phyloP scores from a whole-genome alignment of 805 yeast species.

The Teunomyces gatunensis region DNA sequence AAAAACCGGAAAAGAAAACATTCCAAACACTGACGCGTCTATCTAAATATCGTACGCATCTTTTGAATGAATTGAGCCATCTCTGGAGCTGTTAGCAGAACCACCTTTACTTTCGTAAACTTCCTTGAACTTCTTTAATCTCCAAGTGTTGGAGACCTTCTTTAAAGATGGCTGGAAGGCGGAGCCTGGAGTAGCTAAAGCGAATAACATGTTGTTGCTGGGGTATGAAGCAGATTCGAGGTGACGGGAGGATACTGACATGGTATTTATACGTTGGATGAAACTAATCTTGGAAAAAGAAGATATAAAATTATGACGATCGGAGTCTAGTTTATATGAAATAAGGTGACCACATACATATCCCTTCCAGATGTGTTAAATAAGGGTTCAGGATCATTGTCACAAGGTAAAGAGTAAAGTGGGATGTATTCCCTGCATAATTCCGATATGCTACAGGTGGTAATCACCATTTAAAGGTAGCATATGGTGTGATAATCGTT shows the following conservation, averaged over 20 bases:
- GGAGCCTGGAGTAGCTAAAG: conserved; percentile 36
- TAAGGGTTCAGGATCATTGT: background rate
- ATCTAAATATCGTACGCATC: background rate
- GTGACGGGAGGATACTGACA: background rate
- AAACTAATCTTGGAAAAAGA: background rate
- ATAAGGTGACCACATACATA: conserved; percentile 1
- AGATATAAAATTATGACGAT: conserved; percentile 1
- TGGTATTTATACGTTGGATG: background rate
- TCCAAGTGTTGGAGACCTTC: conserved; percentile 33
- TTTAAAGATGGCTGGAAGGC: conserved; percentile 37
- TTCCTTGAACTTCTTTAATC: conserved; percentile 36
- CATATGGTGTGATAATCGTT: background rate
- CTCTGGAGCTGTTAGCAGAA: conserved; percentile 14
- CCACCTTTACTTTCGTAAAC: conserved; percentile 24
- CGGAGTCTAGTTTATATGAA: background rate
- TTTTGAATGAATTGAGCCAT: conserved; percentile 9
- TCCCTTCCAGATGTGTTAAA: background rate
- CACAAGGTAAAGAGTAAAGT: no score
- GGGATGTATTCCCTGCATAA: conserved; percentile 1
- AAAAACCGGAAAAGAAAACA: background rate
- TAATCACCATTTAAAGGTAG: background rate
- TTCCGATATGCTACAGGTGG: background rate
- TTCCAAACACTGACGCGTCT: background rate
- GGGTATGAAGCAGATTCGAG: background rate
- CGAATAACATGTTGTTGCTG: conserved; percentile 19